These are phyloP conservation scores for Deinandra increscens DNA, from an alignment of 129 eudicot genomes.

Conservation along the genomic window DNA sequence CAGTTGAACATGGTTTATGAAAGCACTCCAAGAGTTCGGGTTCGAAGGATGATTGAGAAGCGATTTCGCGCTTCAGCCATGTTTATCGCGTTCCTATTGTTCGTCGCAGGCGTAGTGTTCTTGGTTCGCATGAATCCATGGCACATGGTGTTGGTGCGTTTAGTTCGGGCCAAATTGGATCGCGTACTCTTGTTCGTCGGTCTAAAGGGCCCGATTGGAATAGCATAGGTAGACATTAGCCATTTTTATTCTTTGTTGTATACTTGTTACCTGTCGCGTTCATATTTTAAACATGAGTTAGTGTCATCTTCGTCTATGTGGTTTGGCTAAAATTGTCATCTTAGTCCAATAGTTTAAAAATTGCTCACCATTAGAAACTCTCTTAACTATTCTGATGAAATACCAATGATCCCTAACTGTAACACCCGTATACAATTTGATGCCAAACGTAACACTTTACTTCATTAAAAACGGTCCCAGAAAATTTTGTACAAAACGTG, in stretches of 20 bases:
- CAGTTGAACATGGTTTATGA: constrained; percentile 26
- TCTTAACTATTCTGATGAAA: too few species aligned
- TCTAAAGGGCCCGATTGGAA: not conserved
- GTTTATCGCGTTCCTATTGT: not conserved
- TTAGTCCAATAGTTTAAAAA: too few species aligned
- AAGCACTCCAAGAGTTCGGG: constrained; percentile 19
- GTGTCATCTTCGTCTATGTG: too few species aligned
- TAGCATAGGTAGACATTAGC: not conserved
- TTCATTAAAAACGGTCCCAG: too few species aligned
- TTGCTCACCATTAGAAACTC: too few species aligned
- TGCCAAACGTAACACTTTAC: too few species aligned
- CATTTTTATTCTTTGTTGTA: not conserved
- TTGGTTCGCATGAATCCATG: constrained; percentile 12
- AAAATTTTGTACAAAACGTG: too few species aligned
- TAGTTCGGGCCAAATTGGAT: not conserved
- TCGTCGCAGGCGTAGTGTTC: constrained; percentile 5
- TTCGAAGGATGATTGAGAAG: constrained; percentile 9
- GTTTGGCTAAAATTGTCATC: too few species aligned
- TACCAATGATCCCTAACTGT: too few species aligned
- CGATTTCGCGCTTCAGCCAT: constrained; percentile 14
- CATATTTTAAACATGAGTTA: not conserved
- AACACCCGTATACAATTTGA: too few species aligned
- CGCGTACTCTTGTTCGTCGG: not conserved
- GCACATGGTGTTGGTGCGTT: constrained; percentile 9
- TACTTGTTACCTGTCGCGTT: not conserved